A percentile compares a stretch with the other conserved stretches of the same genome.
These are phyloP conservation scores for Hypoxylon sp. DNA, from an alignment of 2,329 filamentous ascomycete genomes.

Conservation along the genomic window DNA sequence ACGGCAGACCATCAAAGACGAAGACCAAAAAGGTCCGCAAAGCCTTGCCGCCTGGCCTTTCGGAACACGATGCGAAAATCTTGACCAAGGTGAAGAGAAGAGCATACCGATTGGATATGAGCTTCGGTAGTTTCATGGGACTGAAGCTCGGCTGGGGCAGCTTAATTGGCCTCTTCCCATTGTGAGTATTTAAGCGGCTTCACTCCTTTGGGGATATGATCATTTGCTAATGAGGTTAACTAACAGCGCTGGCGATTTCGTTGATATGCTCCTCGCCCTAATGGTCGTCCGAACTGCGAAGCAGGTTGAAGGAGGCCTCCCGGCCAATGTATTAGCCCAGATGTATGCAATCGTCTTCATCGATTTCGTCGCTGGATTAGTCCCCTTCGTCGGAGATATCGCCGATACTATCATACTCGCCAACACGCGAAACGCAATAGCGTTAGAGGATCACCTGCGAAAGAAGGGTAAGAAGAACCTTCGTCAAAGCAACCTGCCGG, in stretches of 20 bases:
- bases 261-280: constrained; percentile 81
- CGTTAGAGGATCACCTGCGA: constrained; percentile 78
- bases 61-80: constrained; percentile 83
- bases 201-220: constrained; percentile 1
- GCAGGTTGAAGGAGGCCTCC: constrained; percentile 83
- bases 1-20: constrained; percentile 71
- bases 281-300: constrained; percentile 81
- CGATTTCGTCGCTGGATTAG: constrained; percentile 80
- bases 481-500: constrained; percentile 61
- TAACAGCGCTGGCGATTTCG: constrained; percentile 77
- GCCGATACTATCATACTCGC: constrained; percentile 80
- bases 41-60: constrained; percentile 85
- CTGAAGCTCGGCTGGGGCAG: constrained; percentile 91
- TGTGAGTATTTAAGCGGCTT: constrained; percentile 67
- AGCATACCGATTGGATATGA: constrained; percentile 88
- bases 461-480: constrained; percentile 74
- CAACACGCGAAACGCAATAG: constrained; percentile 81
- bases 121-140: constrained; percentile 84
- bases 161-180: constrained; percentile 86
- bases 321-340: constrained; percentile 68
- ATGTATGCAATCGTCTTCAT: constrained; percentile 87
- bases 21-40: constrained; percentile 89
- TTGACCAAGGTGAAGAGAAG: constrained; percentile 88
- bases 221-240: constrained; percentile 47
- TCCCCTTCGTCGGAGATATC: constrained; percentile 83